Evolutionary conservation across 1,284 basidiomycete species (phyloP).

Genomic region (Leucoagaricus sp.): DNA sequence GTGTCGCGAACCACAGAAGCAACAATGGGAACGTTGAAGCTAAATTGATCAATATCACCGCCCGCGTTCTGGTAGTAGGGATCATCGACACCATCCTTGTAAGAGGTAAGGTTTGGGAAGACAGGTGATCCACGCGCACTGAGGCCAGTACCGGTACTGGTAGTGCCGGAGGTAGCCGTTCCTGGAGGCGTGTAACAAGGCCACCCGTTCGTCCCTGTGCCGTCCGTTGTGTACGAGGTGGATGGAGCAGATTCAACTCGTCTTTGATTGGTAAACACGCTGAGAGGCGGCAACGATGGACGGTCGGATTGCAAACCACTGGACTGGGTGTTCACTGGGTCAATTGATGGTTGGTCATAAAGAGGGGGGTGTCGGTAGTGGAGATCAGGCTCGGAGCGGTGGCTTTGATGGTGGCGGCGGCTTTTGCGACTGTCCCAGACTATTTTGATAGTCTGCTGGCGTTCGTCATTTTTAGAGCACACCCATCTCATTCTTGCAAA

Average conservation of each 20-base stretch:
- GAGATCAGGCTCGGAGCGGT: constrained; percentile 15
- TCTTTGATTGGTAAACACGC: constrained; percentile 32
- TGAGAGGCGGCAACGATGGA: constrained; percentile 40
- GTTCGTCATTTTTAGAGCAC: constrained; percentile 72
- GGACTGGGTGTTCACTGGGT: constrained; percentile 22
- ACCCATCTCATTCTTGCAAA: constrained; percentile 81
- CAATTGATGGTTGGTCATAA: constrained; percentile 19
- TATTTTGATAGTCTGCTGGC: constrained; percentile 60
- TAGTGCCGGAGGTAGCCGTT: constrained; percentile 48
- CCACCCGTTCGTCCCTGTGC: constrained; percentile 48
- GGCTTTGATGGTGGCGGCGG: constrained; percentile 28
- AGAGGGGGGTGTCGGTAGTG: constrained; percentile 17
- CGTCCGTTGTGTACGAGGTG: constrained; percentile 47
- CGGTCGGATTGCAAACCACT: constrained; percentile 25
- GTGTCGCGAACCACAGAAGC: constrained; percentile 28
- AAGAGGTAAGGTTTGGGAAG: constrained; percentile 34
- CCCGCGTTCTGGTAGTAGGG: constrained; percentile 40
- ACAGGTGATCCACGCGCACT: constrained; percentile 44
- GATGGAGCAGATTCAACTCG: constrained; percentile 50
- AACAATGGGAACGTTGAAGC: constrained; percentile 35
- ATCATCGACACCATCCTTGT: constrained; percentile 36
- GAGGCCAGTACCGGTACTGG: constrained; percentile 41
- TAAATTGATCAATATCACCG: constrained; percentile 44
- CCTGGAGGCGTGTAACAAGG: constrained; percentile 59
- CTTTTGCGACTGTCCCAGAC: constrained; percentile 59